Base-by-base conservation (phyloP, 306 rosid species). In the Vigna mungo region DNA sequence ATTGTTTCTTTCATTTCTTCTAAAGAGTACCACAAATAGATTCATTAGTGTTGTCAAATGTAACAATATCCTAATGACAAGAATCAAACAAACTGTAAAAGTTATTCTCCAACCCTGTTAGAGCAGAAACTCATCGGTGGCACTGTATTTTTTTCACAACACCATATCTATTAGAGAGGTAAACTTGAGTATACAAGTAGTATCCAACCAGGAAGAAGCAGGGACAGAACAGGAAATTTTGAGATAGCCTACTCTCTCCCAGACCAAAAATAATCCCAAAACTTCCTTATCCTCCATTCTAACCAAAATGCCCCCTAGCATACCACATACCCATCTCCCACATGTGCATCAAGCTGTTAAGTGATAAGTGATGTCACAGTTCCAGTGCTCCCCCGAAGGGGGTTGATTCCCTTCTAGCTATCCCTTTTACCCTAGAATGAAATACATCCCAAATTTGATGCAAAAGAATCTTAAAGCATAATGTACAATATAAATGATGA, bases 251-350 rank as follows among this genome's bases (percentile, higher is more conserved):
- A 20, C 41, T 46, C 51, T 65, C 36, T 44, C 39, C 72, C 55
- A 67, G 23, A 67, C 55, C 54, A 67, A 20, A 64, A 63, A 43
- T 13, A 30, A 16, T 37, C 3, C 51, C 4, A 64, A 30, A 14
- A 21, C 20, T 20, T 10, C 5, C 39, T 46, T 23, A 46, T 13
- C 54, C 39, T 47, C 23, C 23, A 47, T 47, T 68, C 73, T 68
- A 68, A 68, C 21, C 56, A 25, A 68, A 68, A 37, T 46, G 52
- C 34, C 9, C 25, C 58, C 13, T 68, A 3, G 56, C 39, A 68
- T 41, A 18, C 32, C 32, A 18, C 17, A 65, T n/a, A 18, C 30
- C 70, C 32, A 18, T 34, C n/a, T 65, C 32, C n/a, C 14, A 1
- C 27, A 39, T 64, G 52, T 9, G 17, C 71, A 65, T 18, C 52